phyloP scores from a whole-genome alignment of 805 yeast genomes.

The Cephaloascus fragrans region DNA sequence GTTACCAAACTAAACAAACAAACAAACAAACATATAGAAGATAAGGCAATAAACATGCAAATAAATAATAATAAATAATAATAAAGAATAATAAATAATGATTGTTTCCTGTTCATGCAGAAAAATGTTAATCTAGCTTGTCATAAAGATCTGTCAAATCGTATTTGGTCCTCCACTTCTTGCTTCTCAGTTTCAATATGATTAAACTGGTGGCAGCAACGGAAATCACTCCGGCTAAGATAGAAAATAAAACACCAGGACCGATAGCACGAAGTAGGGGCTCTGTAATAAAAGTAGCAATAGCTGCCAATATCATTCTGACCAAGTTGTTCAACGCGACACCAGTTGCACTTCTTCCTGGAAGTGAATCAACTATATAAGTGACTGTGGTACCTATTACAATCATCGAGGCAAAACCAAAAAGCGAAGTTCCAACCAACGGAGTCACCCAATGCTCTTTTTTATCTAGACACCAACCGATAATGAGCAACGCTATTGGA shows the following conservation, averaged over 20 bases:
- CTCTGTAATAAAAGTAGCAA: conserved; percentile 65
- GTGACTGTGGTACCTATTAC: conserved; percentile 75
- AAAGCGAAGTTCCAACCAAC: conserved; percentile 68
- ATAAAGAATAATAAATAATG: too few species aligned
- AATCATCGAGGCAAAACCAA: conserved; percentile 79
- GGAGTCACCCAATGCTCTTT: conserved; percentile 71
- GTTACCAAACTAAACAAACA: too few species aligned
- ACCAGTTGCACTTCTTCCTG: conserved; percentile 85
- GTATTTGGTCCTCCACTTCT: conserved; percentile 52
- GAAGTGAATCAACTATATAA: conserved; percentile 73
- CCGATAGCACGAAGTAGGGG: conserved; percentile 63
- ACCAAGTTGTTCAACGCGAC: conserved; percentile 74
- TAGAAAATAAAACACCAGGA: conserved; percentile 58
- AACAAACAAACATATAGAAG: too few species aligned
- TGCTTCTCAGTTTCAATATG: conserved; percentile 44
- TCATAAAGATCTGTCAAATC: conserved; percentile 52
- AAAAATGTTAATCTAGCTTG: conserved; percentile 23
- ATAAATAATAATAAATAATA: too few species aligned
- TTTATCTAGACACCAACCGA: conserved; percentile 74
- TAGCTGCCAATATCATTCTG: conserved; percentile 66
- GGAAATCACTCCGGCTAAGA: conserved; percentile 50
- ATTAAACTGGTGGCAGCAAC: conserved; percentile 30
- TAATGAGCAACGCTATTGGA: conserved; percentile 59
- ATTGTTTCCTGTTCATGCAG: too few species aligned
- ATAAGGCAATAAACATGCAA: too few species aligned